Conservation (phyloP, 2,329 filamentous ascomycete genomes). For the Tolypocladium guangdongense region DNA sequence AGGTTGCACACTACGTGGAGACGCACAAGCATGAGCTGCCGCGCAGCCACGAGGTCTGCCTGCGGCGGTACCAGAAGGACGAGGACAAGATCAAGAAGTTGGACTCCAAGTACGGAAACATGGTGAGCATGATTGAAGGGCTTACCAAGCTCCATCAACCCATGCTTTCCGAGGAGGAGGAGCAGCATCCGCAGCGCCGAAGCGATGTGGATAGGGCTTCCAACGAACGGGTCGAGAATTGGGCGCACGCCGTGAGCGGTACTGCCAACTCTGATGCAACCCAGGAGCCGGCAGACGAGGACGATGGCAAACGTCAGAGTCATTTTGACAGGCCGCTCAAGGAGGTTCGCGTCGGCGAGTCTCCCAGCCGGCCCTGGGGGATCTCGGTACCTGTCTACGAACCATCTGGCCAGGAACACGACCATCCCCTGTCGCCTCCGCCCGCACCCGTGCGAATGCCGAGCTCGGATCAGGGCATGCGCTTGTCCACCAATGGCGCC, state of each 20-base stretch:
- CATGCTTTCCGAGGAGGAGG: slow-evolving; percentile 57
- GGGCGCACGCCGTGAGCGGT: slow-evolving; percentile 67
- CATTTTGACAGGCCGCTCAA: slow-evolving; percentile 79
- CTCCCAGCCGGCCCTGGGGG: slow-evolving; percentile 86
- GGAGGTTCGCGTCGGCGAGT: slow-evolving; percentile 88
- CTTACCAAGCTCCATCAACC: slow-evolving; percentile 79
- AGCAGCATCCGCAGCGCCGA: slow-evolving; percentile 25
- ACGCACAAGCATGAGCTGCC: slow-evolving; percentile 92
- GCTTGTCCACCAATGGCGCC: slow-evolving; percentile 14
- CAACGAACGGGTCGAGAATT: slow-evolving; percentile 68
- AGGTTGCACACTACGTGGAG: slow-evolving; percentile 87
- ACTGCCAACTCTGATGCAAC: slow-evolving; percentile 28
- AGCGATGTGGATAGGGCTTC: slow-evolving; percentile 40
- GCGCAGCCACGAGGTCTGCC: slow-evolving; percentile 84
- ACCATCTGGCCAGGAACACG: slow-evolving; percentile 21
- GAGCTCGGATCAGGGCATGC: slow-evolving; percentile 18
- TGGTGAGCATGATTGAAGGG: slow-evolving; percentile 90
- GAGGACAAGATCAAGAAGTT: slow-evolving; percentile 76
- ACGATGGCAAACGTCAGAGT: slow-evolving; percentile 50
- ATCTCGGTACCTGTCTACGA: slow-evolving; percentile 64
- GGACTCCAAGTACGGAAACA: slow-evolving; percentile 86
- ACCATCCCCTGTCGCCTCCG: slow-evolving; percentile 42
- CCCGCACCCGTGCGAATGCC: slow-evolving; percentile 45
- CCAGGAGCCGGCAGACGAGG: slow-evolving; percentile 24
- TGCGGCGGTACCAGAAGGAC: slow-evolving; percentile 80